Evolutionary conservation across 108 stramenopile genomes (phyloP).

Genomic region (Stephanodiscus triporus): DNA sequence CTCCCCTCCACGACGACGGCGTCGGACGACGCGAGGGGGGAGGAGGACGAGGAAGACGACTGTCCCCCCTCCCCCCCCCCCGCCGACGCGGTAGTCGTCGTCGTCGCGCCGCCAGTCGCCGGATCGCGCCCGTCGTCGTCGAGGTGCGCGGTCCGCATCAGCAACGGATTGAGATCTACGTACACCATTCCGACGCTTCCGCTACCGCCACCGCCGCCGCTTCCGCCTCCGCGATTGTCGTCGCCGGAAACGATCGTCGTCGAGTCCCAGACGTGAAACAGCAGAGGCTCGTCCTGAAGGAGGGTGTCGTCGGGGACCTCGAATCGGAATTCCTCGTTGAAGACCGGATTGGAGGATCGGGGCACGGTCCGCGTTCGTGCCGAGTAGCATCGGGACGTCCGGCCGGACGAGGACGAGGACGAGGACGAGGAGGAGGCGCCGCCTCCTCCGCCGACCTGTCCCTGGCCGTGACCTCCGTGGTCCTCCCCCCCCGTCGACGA

Average conservation of each 20-base stretch:
- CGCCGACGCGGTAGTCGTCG: not conserved
- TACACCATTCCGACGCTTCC: constrained; percentile 89
- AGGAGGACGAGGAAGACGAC: not conserved
- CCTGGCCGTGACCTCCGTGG: not conserved
- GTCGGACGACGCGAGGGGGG: not conserved
- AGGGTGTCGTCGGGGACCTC: constrained; percentile 95
- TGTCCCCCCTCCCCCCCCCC: not conserved
- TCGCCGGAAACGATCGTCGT: constrained; percentile 30
- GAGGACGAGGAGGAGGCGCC: too few relatives aligned
- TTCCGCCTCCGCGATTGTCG: constrained; percentile 49
- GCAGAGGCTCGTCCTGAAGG: constrained; percentile 95
- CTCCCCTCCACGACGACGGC: constrained; percentile 3
- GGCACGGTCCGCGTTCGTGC: constrained; percentile 80
- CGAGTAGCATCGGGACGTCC: constrained; percentile 80
- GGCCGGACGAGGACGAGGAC: constrained; percentile 2
- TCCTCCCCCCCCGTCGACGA: not conserved
- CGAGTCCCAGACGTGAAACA: constrained; percentile 91
- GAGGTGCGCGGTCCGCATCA: constrained; percentile 75
- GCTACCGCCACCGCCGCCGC: constrained; percentile 40
- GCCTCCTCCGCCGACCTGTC: not conserved
- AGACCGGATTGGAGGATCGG: constrained; percentile 80
- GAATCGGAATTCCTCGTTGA: constrained; percentile 95
- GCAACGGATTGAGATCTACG: constrained; percentile 94
- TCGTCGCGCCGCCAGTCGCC: constrained; percentile 14
- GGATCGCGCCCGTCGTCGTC: constrained; percentile 37